A percentile compares a stretch with the other conserved stretches of the same genome.
Conservation (phyloP, 2,329 filamentous ascomycete species). For the Penicillium corylophilum region DNA sequence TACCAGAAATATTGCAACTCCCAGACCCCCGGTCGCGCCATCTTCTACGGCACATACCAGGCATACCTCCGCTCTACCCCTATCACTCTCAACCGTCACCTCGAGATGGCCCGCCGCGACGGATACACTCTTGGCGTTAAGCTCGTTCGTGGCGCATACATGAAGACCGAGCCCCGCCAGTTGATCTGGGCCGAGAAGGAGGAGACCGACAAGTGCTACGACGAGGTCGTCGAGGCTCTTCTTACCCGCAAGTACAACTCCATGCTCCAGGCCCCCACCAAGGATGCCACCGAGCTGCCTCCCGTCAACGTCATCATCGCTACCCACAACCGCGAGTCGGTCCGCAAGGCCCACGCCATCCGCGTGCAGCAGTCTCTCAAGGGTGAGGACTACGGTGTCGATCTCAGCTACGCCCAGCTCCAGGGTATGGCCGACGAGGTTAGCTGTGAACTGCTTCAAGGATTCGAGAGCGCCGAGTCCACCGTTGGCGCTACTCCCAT, state of each 20-base stretch:
- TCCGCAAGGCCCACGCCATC: slow-evolving; percentile 51
- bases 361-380: slow-evolving; percentile 47
- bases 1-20: slow-evolving; percentile 55
- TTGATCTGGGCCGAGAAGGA: slow-evolving; percentile 49
- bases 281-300: slow-evolving; percentile 39
- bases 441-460: slow-evolving; percentile 58
- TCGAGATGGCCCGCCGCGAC: slow-evolving; percentile 46
- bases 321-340: slow-evolving; percentile 58
- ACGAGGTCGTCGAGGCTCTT: slow-evolving; percentile 56
- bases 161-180: slow-evolving; percentile 48
- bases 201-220: slow-evolving; percentile 54
- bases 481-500: slow-evolving; percentile 25
- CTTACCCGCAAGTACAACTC: slow-evolving; percentile 60
- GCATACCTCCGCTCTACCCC: slow-evolving; percentile 53
- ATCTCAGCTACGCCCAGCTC: slow-evolving; percentile 71
- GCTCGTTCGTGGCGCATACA: slow-evolving; percentile 55
- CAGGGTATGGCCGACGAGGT: slow-evolving; percentile 97
- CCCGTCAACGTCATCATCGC: slow-evolving; percentile 57
- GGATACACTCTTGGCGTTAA: slow-evolving; percentile 54
- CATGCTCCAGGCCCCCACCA: slow-evolving; percentile 48
- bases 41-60: slow-evolving; percentile 58
- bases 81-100: slow-evolving; percentile 46
- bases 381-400: slow-evolving; percentile 43
- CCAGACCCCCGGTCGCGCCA: slow-evolving; percentile 44
- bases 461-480: slow-evolving; percentile 30